Conservation (phyloP, 441 rosid genomes). For the Oxalis stricta region DNA sequence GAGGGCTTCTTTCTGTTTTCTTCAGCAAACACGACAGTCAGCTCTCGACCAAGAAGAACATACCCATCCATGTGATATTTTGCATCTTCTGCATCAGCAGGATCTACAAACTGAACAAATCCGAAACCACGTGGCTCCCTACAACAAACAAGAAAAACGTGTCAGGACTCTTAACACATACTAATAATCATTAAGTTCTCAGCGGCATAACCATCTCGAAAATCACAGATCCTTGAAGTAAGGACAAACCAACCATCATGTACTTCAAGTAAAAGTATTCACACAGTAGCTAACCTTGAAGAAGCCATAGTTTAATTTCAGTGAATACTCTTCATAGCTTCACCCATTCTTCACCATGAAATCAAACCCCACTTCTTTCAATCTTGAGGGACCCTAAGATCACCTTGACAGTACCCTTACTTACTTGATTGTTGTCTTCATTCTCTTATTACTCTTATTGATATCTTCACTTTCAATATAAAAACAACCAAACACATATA, state of each 20-base stretch:
- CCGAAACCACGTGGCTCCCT: slow-evolving; percentile 87
- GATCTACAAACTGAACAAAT: slow-evolving; percentile 50
- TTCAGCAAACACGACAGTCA: slow-evolving; percentile 55
- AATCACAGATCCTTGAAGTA: too few species aligned
- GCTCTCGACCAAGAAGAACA: slow-evolving; percentile 47
- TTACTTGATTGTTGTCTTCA: slow-evolving; percentile 42
- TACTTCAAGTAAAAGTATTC: slow-evolving; percentile 21
- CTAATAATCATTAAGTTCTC: too few species aligned
- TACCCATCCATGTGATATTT: slow-evolving; percentile 56
- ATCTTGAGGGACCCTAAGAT: slow-evolving; percentile 29
- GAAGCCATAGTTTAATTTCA: slow-evolving; percentile 26
- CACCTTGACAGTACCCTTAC: slow-evolving; percentile 32
- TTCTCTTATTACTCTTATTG: slow-evolving; percentile 49
- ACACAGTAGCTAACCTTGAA: slow-evolving; percentile 61
- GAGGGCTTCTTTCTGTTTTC: slow-evolving; percentile 59
- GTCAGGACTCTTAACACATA: too few species aligned
- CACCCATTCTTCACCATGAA: slow-evolving; percentile 47
- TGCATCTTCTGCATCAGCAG: slow-evolving; percentile 63
- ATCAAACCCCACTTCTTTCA: slow-evolving; percentile 47
- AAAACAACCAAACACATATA: slow-evolving; percentile 56
- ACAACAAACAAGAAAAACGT: slow-evolving; percentile 12
- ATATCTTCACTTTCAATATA: slow-evolving; percentile 79
- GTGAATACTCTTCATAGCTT: slow-evolving; percentile 48
- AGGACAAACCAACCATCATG: slow-evolving; percentile 18
- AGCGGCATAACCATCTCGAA: too few species aligned